A percentile compares a stretch with the other conserved stretches of the same genome.
These are phyloP conservation scores for Pseudotulostoma volvatum DNA, from an alignment of 495 filamentous ascomycete species.

Conservation along the genomic window DNA sequence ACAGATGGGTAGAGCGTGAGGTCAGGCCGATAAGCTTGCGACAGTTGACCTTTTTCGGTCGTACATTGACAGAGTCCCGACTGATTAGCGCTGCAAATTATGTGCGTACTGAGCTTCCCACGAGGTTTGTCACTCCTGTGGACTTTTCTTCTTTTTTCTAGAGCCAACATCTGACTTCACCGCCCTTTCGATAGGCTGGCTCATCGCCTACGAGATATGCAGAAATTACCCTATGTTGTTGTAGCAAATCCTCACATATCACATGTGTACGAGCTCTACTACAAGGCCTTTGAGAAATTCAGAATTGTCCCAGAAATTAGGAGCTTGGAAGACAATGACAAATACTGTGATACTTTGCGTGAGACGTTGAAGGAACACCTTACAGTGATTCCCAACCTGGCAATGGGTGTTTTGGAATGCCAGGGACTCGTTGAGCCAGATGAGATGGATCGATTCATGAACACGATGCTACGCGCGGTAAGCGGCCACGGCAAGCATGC, in stretches of 20 bases:
- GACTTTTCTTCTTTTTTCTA: neutral
- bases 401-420: conserved; percentile 85
- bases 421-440: conserved; percentile 59
- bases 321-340: conserved; percentile 79
- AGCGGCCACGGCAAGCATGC: too few species aligned
- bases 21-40: conserved; percentile 77
- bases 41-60: conserved; percentile 86
- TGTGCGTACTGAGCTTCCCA: conserved; percentile 85
- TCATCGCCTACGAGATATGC: conserved; percentile 92
- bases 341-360: conserved; percentile 65
- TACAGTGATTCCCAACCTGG: conserved; percentile 81
- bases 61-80: conserved; percentile 76
- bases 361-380: conserved; percentile 73
- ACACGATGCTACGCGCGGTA: conserved; percentile 78
- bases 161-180: neutral
- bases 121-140: conserved; percentile 37
- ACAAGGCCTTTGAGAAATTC: conserved; percentile 81
- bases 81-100: conserved; percentile 93
- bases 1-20: conserved; percentile 72
- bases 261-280: conserved; percentile 93
- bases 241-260: conserved; percentile 89
- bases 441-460: conserved; percentile 88
- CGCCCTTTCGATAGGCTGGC: conserved; percentile 42
- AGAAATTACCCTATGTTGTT: conserved; percentile 88
- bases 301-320: conserved; percentile 70